Evolutionary conservation across 257 asterid species (phyloP), one percentile per base, ranked within the genome.

Genomic region (Prunella vulgaris): DNA sequence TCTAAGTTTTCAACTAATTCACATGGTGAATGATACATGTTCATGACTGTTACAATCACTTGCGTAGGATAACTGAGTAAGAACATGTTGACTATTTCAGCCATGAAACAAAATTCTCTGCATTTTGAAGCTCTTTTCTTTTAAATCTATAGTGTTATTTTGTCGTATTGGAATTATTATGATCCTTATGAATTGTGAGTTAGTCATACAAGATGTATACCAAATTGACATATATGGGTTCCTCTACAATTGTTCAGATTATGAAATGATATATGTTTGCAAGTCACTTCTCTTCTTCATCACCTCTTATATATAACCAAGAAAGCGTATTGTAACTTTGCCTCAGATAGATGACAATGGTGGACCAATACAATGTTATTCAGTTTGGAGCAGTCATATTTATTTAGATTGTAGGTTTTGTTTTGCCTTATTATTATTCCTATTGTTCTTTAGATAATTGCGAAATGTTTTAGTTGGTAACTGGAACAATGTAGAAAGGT

Each of bases 381-480:
- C 24, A 48, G 4, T 51, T 51, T 51, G 58, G 28, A 30, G 52
- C 28, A 15, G 49, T 54, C 7, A 9, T 10, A 35, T 14, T 33
- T 17, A 8, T 48, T 59, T 35, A 28, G 46, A 42, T 56, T 54
- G 60, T 42, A 24, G 15, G 32, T 20, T 65, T 56, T 44, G 44
- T 42, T 56, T 53, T 17, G 40, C 59, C 22, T 62, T 20, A 69
- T 38, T 52, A 38, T 60, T 62, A 1, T 38, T 54, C 8, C 13
- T 38, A n/a, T 21, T 62, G 67, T 27, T 69, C 61, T 51, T 52
- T 49, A 13, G 54, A 49, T 28, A 38, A 75, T 27, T 68, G 70
- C 28, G 3, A 25, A 25, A 49, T 33, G 27, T 10, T 28, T 28
- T 38, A 73, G 60, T 28, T 65, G 38, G 66, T 56, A 5, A 28